Evolutionary conservation across 2,329 filamentous ascomycete species (phyloP).

Genomic region (Coleophoma cylindrospora): DNA sequence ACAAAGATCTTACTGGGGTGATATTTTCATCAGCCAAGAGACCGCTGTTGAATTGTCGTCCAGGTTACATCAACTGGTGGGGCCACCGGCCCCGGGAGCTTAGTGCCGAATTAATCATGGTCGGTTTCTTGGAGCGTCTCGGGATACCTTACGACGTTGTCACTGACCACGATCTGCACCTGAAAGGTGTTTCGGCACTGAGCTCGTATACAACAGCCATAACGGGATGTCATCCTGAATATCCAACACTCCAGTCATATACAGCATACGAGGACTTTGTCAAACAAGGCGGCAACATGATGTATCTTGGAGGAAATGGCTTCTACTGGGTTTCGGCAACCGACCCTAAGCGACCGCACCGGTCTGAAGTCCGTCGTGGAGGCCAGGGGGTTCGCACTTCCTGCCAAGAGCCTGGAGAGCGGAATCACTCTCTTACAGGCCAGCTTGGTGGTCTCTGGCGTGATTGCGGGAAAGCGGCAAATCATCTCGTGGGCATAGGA

Average conservation of each 20-base stretch:
- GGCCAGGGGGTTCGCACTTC: conserved; percentile 27
- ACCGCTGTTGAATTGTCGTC: conserved; percentile 32
- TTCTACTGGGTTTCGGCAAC: conserved; percentile 28
- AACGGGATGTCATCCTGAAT: conserved; percentile 29
- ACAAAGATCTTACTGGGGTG: conserved; percentile 30
- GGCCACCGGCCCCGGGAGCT: conserved; percentile 30
- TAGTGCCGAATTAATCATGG: conserved; percentile 29
- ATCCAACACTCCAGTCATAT: conserved; percentile 24
- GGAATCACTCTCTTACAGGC: conserved; percentile 24
- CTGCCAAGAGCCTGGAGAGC: conserved; percentile 23
- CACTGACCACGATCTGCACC: conserved; percentile 31
- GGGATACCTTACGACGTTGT: conserved; percentile 28
- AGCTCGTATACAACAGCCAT: conserved; percentile 21
- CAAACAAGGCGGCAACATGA: conserved; percentile 26
- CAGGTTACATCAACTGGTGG: conserved; percentile 30
- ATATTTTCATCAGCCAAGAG: conserved; percentile 27
- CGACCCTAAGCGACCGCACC: conserved; percentile 20
- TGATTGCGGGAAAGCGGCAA: conserved; percentile 23
- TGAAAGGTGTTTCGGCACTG: conserved; percentile 13
- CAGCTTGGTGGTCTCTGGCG: conserved; percentile 29
- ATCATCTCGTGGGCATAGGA: conserved; percentile 27
- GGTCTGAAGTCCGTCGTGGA: conserved; percentile 29
- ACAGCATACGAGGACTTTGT: conserved; percentile 25
- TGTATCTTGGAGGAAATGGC: conserved; percentile 33
- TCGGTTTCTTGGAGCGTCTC: conserved; percentile 28